phyloP scores from a whole-genome alignment of 495 filamentous ascomycete genomes.

The Hypoxylon rickii region DNA sequence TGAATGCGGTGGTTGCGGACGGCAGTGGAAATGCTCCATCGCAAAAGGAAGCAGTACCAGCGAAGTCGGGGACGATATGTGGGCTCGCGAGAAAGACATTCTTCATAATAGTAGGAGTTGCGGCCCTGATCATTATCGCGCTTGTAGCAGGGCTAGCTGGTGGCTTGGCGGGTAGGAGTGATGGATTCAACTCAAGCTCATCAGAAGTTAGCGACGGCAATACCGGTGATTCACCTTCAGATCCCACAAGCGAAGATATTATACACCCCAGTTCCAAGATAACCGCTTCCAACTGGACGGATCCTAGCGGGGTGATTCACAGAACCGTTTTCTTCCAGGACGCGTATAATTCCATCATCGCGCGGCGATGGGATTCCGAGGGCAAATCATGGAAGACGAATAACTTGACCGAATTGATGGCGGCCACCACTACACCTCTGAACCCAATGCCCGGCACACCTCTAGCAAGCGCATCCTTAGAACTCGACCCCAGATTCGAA shows the following conservation, averaged over 20 bases:
- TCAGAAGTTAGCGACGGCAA: background rate
- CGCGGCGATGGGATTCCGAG: slow-evolving; percentile 28
- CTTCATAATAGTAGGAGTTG: slow-evolving; percentile 26
- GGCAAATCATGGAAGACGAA: slow-evolving; percentile 30
- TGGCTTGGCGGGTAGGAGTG: slow-evolving; percentile 12
- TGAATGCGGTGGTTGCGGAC: background rate
- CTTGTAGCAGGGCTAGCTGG: slow-evolving; percentile 18
- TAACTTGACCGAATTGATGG: slow-evolving; percentile 29
- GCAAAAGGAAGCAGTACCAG: slow-evolving; percentile 8
- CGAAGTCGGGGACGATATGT: slow-evolving; percentile 17
- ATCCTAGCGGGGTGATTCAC: slow-evolving; percentile 20
- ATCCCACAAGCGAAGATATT: slow-evolving; percentile 12
- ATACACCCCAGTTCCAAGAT: slow-evolving; percentile 31
- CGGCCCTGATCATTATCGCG: slow-evolving; percentile 8
- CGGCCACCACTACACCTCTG: slow-evolving; percentile 25
- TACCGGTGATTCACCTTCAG: slow-evolving; percentile 2
- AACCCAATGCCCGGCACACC: slow-evolving; percentile 26
- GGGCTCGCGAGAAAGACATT: slow-evolving; percentile 20
- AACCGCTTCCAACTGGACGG: slow-evolving; percentile 35
- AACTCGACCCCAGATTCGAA: slow-evolving; percentile 9
- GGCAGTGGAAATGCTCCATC: slow-evolving; percentile 3
- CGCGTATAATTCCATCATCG: slow-evolving; percentile 28
- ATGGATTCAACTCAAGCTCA: background rate
- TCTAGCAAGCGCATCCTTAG: slow-evolving; percentile 28
- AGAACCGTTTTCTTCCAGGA: slow-evolving; percentile 37